Base-by-base conservation (phyloP, 2,329 filamentous ascomycete species). In the Phoma sp. region DNA sequence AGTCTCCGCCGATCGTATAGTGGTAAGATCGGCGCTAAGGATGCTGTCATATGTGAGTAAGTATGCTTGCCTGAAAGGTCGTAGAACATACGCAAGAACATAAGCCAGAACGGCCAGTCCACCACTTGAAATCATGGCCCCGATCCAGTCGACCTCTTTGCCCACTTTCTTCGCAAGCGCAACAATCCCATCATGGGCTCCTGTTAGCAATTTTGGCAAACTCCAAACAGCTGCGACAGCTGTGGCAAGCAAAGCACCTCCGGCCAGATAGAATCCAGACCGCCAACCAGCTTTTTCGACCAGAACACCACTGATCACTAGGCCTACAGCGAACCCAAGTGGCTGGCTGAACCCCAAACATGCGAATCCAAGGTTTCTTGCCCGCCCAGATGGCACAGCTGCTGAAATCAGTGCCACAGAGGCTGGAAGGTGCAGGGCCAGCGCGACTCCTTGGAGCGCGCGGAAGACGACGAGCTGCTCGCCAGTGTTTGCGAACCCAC, bases 271-370 rank as follows among this genome's bases (percentile, higher is more conserved):
- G 61, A 78, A 84, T 3, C 76, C 78, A 1, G 73, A 71, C 4
- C 81, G 70, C 82, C 82, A 84, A 1, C 80, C 81, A 4, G 77
- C 62, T 0, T 73, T 76, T 36, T 82, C 77, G 5, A 79, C 71
- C 11, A 84, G 66, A 1, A 83, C 65, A 11, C 82, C 82, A 9
- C 78, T 80, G 1, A 83, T 57, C 1, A 84, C 77, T 0, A 84
- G 65, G 0, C 82, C 82, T 7, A 82, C 60, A 0, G 79, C 80
- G 58, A 82, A 84, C 0, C 82, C 82, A 0, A 84, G 64, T 0
- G 80, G 77, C 48, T 80, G 76, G 33, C 76, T 77, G 18, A 81
- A 62, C 0, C 82, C 80, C 5, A 82, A 52, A 48, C 75, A 79
- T 26, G 59, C 61, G 57, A 74, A 71, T 0, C 65, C 62, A 64